Evolutionary conservation across 2,329 filamentous ascomycete species (phyloP).

Genomic region (Neoscytalidium dimidiatum): DNA sequence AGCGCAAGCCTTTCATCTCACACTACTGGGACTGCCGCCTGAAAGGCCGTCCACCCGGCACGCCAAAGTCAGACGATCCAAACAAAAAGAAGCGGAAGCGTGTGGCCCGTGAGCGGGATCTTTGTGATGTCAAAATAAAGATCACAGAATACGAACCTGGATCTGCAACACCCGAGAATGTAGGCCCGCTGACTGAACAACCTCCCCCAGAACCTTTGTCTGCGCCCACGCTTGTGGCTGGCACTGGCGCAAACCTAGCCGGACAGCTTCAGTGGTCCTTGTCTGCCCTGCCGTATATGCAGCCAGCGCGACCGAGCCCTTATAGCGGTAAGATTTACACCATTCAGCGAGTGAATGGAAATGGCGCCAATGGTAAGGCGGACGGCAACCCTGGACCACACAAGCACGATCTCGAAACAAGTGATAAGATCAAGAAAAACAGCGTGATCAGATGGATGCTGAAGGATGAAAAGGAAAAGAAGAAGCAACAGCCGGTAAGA

Average conservation of each 20-base stretch:
- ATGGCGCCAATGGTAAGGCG: slow-evolving; percentile 70
- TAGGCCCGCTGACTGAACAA: slow-evolving; percentile 5
- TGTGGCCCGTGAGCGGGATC: slow-evolving; percentile 70
- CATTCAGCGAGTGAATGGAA: slow-evolving; percentile 76
- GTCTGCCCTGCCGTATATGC: not conserved
- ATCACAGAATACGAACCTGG: slow-evolving; percentile 70
- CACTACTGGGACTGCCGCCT: slow-evolving; percentile 85
- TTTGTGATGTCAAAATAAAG: slow-evolving; percentile 88
- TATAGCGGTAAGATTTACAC: slow-evolving; percentile 56
- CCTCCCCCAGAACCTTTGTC: not conserved
- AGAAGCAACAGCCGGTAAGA: slow-evolving; percentile 46
- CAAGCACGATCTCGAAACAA: slow-evolving; percentile 71
- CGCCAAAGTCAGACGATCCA: slow-evolving; percentile 76
- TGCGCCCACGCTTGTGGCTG: not conserved
- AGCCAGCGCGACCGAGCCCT: not conserved
- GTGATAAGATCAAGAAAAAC: slow-evolving; percentile 80
- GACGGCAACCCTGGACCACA: slow-evolving; percentile 73
- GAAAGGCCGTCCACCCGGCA: slow-evolving; percentile 77
- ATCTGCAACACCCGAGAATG: slow-evolving; percentile 9
- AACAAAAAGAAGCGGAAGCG: slow-evolving; percentile 82
- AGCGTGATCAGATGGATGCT: slow-evolving; percentile 68
- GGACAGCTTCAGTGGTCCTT: slow-evolving; percentile 12
- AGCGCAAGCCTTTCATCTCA: slow-evolving; percentile 78
- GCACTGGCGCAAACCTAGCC: not conserved
- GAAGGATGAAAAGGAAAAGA: slow-evolving; percentile 66